phyloP scores from a whole-genome alignment of 2,329 filamentous ascomycete genomes.

The Cercospora sojina region DNA sequence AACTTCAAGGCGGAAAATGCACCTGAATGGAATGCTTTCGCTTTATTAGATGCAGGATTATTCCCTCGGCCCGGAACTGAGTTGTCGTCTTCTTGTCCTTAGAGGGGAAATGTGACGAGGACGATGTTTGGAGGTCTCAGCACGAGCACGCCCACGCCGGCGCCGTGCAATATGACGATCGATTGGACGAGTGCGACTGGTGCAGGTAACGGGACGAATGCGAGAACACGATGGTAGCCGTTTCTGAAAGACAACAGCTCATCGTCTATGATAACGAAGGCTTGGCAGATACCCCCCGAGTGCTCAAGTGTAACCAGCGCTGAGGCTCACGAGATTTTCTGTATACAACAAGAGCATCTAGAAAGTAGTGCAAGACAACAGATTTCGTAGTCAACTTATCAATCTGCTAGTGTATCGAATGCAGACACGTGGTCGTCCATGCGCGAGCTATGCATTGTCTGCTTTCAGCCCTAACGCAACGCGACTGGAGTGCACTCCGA shows the following conservation, averaged over 20 bases:
- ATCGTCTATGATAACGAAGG: not conserved
- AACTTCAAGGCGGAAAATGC: conserved; percentile 57
- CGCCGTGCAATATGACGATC: not conserved
- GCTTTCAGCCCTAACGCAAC: not conserved
- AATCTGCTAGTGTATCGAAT: not conserved
- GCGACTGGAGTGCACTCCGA: not conserved
- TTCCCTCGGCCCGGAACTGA: conserved; percentile 49
- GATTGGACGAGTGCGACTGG: not conserved
- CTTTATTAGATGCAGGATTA: conserved; percentile 51
- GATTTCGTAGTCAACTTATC: not conserved
- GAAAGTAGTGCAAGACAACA: not conserved
- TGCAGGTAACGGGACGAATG: not conserved
- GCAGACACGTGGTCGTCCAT: not conserved
- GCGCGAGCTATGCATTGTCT: not conserved
- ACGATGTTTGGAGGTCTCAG: not conserved
- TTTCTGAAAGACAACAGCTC: not conserved
- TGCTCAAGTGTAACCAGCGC: not conserved
- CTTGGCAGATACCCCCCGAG: not conserved
- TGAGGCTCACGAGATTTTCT: not conserved
- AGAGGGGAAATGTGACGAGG: conserved; percentile 6
- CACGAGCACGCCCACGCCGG: not conserved
- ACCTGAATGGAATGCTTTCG: conserved; percentile 55
- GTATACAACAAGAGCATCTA: not conserved
- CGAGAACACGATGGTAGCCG: not conserved
- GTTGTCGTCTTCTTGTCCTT: conserved; percentile 36